Percentiles rank a stretch among this genome's conserved stretches.
Conservation (phyloP, 108 stramenopile genomes). For the Cyclotella cryptica region DNA sequence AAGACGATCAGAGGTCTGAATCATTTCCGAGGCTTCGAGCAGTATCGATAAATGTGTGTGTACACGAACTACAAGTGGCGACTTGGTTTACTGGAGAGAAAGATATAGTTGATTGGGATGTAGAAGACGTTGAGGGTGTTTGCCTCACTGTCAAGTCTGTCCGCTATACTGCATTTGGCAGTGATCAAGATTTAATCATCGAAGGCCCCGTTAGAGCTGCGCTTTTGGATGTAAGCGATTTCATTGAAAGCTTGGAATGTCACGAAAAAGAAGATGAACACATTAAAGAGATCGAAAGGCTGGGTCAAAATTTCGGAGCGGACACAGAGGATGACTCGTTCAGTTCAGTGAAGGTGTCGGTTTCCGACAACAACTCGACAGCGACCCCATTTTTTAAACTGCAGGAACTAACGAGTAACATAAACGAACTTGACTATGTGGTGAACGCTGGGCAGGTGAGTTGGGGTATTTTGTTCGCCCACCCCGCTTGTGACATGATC, state of each 20-base stretch:
- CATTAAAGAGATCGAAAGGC: constrained; percentile 22
- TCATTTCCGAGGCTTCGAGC: constrained; percentile 36
- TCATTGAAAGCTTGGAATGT: constrained; percentile 27
- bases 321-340: background rate
- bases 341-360: background rate
- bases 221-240: constrained; percentile 48
- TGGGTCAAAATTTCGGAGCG: constrained; percentile 25
- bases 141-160: constrained; percentile 50
- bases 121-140: constrained; percentile 38
- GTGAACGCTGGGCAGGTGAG: constrained; percentile 33
- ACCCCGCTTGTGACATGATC: too few relatives aligned
- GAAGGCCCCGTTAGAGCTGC: constrained; percentile 55
- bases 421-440: constrained; percentile 56
- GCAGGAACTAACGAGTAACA: constrained; percentile 34
- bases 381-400: constrained; percentile 42
- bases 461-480: too few relatives aligned
- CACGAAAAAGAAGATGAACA: constrained; percentile 9
- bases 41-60: constrained; percentile 36
- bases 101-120: constrained; percentile 18
- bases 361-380: background rate
- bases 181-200: constrained; percentile 36
- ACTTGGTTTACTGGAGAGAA: constrained; percentile 53
- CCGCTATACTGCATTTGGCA: constrained; percentile 28
- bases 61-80: constrained; percentile 41
- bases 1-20: constrained; percentile 16